Percentiles rank a stretch among this genome's conserved stretches.
Conservation (phyloP, 768 basidiomycete species). For the Agrocybe praecox region DNA sequence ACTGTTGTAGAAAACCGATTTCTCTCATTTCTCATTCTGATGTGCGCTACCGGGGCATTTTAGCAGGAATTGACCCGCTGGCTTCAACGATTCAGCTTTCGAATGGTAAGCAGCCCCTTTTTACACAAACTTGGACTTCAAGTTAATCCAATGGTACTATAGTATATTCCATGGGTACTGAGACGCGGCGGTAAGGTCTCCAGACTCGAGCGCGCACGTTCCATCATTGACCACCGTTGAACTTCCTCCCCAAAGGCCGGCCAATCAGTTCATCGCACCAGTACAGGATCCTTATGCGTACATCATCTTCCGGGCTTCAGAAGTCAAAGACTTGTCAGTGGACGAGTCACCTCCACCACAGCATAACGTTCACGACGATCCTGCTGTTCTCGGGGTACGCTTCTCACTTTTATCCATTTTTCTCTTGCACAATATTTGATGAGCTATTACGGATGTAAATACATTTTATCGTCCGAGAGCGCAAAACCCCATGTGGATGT, state of each 20-base stretch:
- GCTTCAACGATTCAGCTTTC: slow-evolving; percentile 88
- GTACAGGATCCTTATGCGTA: slow-evolving; percentile 84
- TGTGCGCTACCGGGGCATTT: slow-evolving; percentile 86
- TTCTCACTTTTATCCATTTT: slow-evolving; percentile 4
- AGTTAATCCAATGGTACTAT: slow-evolving; percentile 11
- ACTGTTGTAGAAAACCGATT: slow-evolving; percentile 71
- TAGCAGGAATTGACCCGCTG: slow-evolving; percentile 84
- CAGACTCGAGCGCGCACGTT: neutral
- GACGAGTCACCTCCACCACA: slow-evolving; percentile 64
- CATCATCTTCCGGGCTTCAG: slow-evolving; percentile 89
- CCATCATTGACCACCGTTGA: slow-evolving; percentile 6
- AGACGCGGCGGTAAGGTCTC: slow-evolving; percentile 69
- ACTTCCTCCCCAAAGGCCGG: slow-evolving; percentile 47
- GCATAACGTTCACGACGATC: slow-evolving; percentile 79
- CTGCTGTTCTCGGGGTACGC: slow-evolving; percentile 76
- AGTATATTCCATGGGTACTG: slow-evolving; percentile 91
- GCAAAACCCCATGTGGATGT: slow-evolving; percentile 52
- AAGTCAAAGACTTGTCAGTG: slow-evolving; percentile 88
- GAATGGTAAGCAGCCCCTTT: slow-evolving; percentile 60
- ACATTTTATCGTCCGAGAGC: slow-evolving; percentile 26
- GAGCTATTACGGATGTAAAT: slow-evolving; percentile 34
- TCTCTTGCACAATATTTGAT: slow-evolving; percentile 16
- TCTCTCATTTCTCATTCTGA: slow-evolving; percentile 90
- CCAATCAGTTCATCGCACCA: slow-evolving; percentile 80
- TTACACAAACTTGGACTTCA: neutral